These are phyloP conservation scores for Mediolabrus comicus DNA, from an alignment of 108 stramenopile genomes.

Conservation along the genomic window DNA sequence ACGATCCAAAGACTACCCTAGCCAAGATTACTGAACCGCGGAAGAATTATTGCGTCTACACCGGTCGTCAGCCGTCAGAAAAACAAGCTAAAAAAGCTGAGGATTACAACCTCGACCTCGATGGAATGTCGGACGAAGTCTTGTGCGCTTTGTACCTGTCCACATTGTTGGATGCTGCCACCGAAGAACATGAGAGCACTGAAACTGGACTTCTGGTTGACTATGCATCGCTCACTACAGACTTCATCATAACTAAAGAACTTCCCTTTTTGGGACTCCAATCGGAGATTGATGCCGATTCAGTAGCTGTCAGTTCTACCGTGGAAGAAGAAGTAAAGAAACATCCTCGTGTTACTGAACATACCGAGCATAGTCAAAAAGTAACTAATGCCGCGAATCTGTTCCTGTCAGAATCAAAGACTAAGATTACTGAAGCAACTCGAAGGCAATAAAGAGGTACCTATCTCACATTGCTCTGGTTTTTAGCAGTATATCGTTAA, in stretches of 20 bases:
- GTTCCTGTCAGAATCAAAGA: not conserved
- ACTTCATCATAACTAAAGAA: not conserved
- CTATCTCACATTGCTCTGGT: not conserved
- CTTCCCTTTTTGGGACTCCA: not conserved
- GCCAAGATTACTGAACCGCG: slow-evolving; percentile 6
- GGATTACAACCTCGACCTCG: not conserved
- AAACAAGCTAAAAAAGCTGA: not conserved
- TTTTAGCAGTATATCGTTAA: not conserved
- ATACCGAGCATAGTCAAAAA: not conserved
- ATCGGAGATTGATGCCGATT: not conserved
- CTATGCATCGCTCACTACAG: not conserved
- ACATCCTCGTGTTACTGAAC: too few relatives aligned
- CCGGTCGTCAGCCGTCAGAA: not conserved
- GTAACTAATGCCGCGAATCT: not conserved
- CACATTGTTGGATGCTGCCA: not conserved
- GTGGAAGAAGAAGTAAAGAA: not conserved
- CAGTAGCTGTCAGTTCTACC: not conserved
- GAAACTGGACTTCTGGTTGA: not conserved
- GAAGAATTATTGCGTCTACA: not conserved
- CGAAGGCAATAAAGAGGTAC: not conserved
- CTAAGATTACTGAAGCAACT: not conserved
- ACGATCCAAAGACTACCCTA: not conserved
- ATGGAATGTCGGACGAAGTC: not conserved
- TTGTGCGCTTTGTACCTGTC: slow-evolving; percentile 3
- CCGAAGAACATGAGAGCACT: not conserved